Evolutionary conservation across 2,329 filamentous ascomycete species (phyloP), one percentile per base, ranked within the genome.

Genomic region (Claviceps spartinae): DNA sequence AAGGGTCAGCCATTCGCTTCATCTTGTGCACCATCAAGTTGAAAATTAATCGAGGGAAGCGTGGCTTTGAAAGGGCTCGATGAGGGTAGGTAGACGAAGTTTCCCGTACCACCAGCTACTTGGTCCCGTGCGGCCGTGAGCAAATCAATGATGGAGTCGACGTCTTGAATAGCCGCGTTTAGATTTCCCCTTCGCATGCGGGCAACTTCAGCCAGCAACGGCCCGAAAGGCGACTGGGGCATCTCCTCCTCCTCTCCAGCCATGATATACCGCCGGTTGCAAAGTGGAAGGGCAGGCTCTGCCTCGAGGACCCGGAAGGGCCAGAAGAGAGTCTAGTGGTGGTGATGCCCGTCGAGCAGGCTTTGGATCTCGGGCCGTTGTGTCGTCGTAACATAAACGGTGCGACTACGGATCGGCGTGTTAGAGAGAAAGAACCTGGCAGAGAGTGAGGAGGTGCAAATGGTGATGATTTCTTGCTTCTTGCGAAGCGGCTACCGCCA

Each of bases 141-240:
- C 53, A 87, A 69, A 56, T 88, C 79, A 59, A 98, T 88, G 41
- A 90, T 85, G 54, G 80, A 78, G 64, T 97, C 88, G 18, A 95
- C 85, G 75, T 94, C 83, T 37, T 81, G 72, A 53, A 95, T 81
- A 41, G 83, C 83, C 52, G 84, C 79, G 4, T 78, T 78, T 45
- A 90, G 77, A 36, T 82, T 79, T 56, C 78, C 81, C 63, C 78
- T 82, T 61, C 79, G 79, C 54, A 94, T 79, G 61, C 82, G 80
- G 58, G 82, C 77, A 58, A 93, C 79, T 64, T 94, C 88, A 60
- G 82, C 82, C 65, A 86, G 78, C 58, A 95, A 68, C 34, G 70
- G 67, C 52, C 70, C 67, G 61, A 80, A 75, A 24, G 73, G 71
- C 62, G 72, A 75, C 49, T 63, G 73, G 47, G 64, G 58, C 58